A percentile compares a stretch with the other conserved stretches of the same genome.
phyloP scores from a whole-genome alignment of 2,329 filamentous ascomycete species.

The Botrytis paeoniae region DNA sequence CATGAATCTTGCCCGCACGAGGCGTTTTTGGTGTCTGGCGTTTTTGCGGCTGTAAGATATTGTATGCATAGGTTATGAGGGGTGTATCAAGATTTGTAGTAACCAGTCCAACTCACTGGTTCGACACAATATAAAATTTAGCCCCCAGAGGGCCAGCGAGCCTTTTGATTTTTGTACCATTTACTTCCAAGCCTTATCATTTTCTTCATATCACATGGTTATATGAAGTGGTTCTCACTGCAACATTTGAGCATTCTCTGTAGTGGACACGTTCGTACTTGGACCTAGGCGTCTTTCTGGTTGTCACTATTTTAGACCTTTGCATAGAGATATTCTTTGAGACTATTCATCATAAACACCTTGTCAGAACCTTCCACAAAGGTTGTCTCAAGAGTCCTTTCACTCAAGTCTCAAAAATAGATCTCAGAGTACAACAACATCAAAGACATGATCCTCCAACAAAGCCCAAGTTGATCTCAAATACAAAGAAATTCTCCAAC shows the following conservation, averaged over 20 bases:
- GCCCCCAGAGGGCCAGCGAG: background rate
- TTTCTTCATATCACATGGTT: background rate
- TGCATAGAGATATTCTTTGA: background rate
- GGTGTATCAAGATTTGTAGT: background rate
- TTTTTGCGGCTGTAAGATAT: slow-evolving; percentile 12
- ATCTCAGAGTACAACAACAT: background rate
- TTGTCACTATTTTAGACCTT: background rate
- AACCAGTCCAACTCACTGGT: background rate
- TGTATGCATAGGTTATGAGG: background rate
- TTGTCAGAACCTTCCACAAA: slow-evolving; percentile 1
- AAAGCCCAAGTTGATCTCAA: background rate
- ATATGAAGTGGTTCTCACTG: background rate
- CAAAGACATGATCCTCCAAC: slow-evolving; percentile 1
- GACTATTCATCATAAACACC: background rate
- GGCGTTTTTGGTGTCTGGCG: slow-evolving; percentile 16
- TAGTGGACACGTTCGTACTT: background rate
- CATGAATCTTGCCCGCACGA: background rate
- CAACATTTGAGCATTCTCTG: background rate
- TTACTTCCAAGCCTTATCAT: background rate
- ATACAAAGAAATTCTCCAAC: background rate
- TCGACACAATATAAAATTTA: background rate
- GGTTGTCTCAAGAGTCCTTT: slow-evolving; percentile 1
- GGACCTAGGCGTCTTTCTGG: background rate
- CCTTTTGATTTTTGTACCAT: background rate
- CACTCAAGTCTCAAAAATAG: slow-evolving; percentile 2